phyloP scores from a whole-genome alignment of 805 yeast species.

The Candida montana region DNA sequence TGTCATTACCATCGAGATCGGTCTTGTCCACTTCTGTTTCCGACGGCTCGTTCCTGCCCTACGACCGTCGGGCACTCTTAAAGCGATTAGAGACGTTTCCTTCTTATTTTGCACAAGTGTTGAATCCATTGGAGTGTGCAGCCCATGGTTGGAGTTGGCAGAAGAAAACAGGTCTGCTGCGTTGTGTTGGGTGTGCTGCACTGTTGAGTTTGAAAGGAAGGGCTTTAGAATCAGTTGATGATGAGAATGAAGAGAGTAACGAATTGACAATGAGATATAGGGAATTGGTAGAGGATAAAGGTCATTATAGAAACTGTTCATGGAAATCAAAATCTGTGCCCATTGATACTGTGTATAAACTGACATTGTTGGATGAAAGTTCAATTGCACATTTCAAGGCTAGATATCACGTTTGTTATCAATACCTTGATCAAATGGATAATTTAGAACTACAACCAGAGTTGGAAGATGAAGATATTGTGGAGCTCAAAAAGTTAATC shows the following conservation, averaged over 20 bases:
- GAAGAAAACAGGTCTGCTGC: background rate
- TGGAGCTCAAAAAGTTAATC: background rate
- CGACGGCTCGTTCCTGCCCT: no score
- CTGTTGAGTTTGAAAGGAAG: background rate
- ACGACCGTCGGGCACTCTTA: background rate
- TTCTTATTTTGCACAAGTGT: background rate
- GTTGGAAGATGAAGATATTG: background rate
- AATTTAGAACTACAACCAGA: background rate
- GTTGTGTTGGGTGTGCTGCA: background rate
- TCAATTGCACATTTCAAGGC: background rate
- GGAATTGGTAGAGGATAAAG: background rate
- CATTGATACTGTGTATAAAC: background rate
- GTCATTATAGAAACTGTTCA: background rate
- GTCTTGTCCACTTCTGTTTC: no score
- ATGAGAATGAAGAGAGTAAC: background rate
- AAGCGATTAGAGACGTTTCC: background rate
- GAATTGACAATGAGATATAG: background rate
- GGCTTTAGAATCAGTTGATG: no score
- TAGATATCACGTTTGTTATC: background rate
- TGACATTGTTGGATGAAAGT: background rate
- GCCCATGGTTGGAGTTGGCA: background rate
- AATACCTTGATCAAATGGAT: background rate
- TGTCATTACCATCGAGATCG: no score
- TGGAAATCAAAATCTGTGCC: background rate
- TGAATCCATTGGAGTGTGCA: background rate